Conservation (phyloP, 495 filamentous ascomycete species). For the Aspergillus indologenus region DNA sequence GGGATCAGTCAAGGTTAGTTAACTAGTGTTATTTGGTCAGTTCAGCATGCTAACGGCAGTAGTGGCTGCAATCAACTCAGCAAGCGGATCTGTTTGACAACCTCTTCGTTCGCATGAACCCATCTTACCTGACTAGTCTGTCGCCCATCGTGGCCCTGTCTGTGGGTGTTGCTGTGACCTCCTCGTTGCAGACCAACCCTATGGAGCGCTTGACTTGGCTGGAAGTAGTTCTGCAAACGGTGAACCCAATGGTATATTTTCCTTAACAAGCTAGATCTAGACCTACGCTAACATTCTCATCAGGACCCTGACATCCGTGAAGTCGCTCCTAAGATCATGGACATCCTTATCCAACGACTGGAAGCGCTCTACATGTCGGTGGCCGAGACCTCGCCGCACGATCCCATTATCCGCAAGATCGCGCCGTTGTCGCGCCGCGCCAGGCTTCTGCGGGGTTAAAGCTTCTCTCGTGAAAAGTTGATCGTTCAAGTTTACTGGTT, state of each 20-base stretch:
- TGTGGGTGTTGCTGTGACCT: slow-evolving; percentile 75
- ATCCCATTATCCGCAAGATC: slow-evolving; percentile 62
- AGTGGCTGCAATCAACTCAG: slow-evolving; percentile 83
- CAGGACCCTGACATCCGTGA: slow-evolving; percentile 75
- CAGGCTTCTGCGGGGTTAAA: slow-evolving; percentile 44
- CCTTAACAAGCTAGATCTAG: neutral
- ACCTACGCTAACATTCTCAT: slow-evolving; percentile 3
- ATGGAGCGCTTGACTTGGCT: slow-evolving; percentile 73
- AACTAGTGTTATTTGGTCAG: neutral
- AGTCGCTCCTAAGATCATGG: slow-evolving; percentile 62
- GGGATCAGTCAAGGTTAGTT: slow-evolving; percentile 61
- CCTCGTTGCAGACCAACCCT: slow-evolving; percentile 62
- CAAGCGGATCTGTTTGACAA: slow-evolving; percentile 76
- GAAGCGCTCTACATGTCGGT: slow-evolving; percentile 68
- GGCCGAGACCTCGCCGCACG: slow-evolving; percentile 56
- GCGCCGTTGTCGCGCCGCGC: slow-evolving; percentile 52
- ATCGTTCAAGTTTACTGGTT: slow-evolving; percentile 2
- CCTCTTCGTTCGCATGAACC: slow-evolving; percentile 71
- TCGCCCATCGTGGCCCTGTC: slow-evolving; percentile 78
- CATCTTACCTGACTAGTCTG: slow-evolving; percentile 62
- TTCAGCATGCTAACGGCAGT: slow-evolving; percentile 22
- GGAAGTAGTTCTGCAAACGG: slow-evolving; percentile 60
- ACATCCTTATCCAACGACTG: slow-evolving; percentile 65
- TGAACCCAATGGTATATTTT: slow-evolving; percentile 48
- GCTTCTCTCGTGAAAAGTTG: slow-evolving; percentile 2